Conservation (phyloP, 164 flowering plant species). For the Aristolochia contorta region DNA sequence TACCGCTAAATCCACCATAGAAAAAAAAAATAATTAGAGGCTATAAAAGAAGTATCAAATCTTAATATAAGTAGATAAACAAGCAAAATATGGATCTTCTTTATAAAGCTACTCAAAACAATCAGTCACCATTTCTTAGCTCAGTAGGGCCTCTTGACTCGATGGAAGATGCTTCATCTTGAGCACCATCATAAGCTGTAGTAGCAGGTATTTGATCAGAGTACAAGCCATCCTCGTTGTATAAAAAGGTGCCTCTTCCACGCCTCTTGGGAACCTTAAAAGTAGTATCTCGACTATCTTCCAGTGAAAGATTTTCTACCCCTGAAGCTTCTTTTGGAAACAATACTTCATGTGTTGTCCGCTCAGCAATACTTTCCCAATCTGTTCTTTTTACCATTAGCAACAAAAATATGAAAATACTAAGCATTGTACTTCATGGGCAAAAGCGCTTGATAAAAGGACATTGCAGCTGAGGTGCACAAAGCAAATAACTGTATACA, state of each 20-base stretch:
- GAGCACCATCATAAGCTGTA: slow-evolving; percentile 18
- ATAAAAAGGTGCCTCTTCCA: slow-evolving; percentile 86
- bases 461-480: no score
- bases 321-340: slow-evolving; percentile 27
- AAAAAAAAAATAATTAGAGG: not conserved
- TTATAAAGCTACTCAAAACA: no score
- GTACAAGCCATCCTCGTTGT: slow-evolving; percentile 43
- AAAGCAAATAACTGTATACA: no score
- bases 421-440: not conserved
- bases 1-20: slow-evolving; percentile 36
- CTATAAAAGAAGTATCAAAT: not conserved
- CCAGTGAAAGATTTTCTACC: slow-evolving; percentile 38
- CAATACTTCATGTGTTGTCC: slow-evolving; percentile 38
- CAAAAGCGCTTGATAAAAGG: not conserved
- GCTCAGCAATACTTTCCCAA: slow-evolving; percentile 91
- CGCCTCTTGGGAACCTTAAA: slow-evolving; percentile 46
- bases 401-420: not conserved
- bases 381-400: slow-evolving; percentile 28
- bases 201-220: slow-evolving; percentile 44
- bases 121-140: slow-evolving; percentile 33
- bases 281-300: slow-evolving; percentile 36
- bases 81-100: not conserved
- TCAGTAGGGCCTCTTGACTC: slow-evolving; percentile 18
- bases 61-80: not conserved
- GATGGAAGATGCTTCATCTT: slow-evolving; percentile 19